These are phyloP conservation scores for Arthroderma sp. DNA, from an alignment of 2,329 filamentous ascomycete genomes.

Conservation along the genomic window DNA sequence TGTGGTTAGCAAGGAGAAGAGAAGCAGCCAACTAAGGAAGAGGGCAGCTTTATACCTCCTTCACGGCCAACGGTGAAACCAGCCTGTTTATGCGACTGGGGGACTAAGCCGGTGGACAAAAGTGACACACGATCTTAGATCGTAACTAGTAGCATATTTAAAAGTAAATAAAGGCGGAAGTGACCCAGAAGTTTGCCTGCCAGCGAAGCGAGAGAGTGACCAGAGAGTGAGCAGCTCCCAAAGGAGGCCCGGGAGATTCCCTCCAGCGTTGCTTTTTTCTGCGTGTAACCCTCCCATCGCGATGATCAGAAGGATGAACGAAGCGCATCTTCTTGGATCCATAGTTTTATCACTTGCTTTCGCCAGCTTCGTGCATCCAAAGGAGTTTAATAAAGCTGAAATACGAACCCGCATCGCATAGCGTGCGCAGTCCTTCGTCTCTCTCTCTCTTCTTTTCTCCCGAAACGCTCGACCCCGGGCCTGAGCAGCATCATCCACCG, in stretches of 20 bases:
- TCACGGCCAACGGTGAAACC: neutral
- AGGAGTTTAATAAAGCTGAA: too few species aligned
- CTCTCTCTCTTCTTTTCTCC: neutral
- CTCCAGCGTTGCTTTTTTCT: neutral
- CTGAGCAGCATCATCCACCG: neutral
- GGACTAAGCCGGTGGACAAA: too few species aligned
- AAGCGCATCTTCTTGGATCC: too few species aligned
- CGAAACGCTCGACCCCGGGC: neutral
- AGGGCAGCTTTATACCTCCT: neutral
- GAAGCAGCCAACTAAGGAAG: neutral
- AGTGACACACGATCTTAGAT: neutral
- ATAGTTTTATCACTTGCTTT: too few species aligned
- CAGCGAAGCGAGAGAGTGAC: too few species aligned
- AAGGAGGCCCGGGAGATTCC: neutral
- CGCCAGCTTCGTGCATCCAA: too few species aligned
- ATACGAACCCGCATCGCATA: neutral
- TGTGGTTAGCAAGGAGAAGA: neutral
- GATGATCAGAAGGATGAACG: neutral
- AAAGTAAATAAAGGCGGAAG: neutral
- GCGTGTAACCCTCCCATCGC: neutral
- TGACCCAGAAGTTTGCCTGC: neutral
- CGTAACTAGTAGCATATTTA: neutral
- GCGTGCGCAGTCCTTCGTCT: neutral
- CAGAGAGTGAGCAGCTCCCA: neutral
- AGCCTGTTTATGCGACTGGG: neutral